phyloP scores from a whole-genome alignment of 805 yeast genomes.

The Millerozyma miso region DNA sequence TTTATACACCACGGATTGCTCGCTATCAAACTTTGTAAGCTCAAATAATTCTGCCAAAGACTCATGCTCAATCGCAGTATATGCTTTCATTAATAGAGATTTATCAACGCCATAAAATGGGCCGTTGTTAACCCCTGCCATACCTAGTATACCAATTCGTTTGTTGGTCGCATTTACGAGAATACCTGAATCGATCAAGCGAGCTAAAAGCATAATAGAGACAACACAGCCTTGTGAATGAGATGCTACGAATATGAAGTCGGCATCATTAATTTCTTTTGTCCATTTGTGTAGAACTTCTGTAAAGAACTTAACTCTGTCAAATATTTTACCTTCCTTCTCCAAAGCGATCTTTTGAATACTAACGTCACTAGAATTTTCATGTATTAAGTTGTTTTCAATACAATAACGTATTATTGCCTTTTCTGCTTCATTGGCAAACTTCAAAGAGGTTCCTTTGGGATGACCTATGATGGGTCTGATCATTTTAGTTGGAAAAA shows the following conservation, averaged over 20 bases:
- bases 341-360: conserved; percentile 92
- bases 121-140: conserved; percentile 96
- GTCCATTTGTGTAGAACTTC: conserved; percentile 67
- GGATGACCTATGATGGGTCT: conserved; percentile 92
- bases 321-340: conserved; percentile 86
- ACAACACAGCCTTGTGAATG: conserved; percentile 98
- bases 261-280: conserved; percentile 59
- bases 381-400: conserved; percentile 35
- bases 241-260: conserved; percentile 84
- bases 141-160: conserved; percentile 71
- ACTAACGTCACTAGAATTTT: conserved; percentile 31
- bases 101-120: conserved; percentile 92
- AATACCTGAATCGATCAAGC: conserved; percentile 56
- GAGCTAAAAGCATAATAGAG: conserved; percentile 71
- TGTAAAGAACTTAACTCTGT: conserved; percentile 78
- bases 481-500: conserved; percentile 83
- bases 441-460: conserved; percentile 89
- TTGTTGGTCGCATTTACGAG: conserved; percentile 36
- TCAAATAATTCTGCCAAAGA: conserved; percentile 84
- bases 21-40: conserved; percentile 71
- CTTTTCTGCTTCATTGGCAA: conserved; percentile 84
- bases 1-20: conserved; percentile 66
- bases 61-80: conserved; percentile 84
- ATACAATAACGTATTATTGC: conserved; percentile 62
- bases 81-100: conserved; percentile 77